These are phyloP conservation scores for Glycine soja DNA, from an alignment of 306 rosid species.

Conservation along the genomic window DNA sequence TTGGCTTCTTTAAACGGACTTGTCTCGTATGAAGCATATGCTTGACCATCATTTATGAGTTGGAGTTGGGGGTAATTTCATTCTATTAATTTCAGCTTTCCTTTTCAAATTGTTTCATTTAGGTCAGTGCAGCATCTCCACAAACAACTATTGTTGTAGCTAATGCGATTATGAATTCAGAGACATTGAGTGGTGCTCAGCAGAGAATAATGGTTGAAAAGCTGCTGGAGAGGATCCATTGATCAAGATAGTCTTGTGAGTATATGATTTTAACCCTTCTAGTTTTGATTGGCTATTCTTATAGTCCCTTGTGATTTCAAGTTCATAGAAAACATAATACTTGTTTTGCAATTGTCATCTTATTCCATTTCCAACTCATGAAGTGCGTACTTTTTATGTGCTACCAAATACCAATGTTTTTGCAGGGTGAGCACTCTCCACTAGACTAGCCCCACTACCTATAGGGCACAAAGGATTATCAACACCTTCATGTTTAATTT, in stretches of 20 bases:
- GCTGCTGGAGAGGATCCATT: slow-evolving; percentile 66
- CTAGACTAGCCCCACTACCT: slow-evolving; percentile 3
- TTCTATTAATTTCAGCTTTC: slow-evolving; percentile 30
- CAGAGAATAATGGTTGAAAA: slow-evolving; percentile 94
- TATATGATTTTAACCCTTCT: too few relatives aligned
- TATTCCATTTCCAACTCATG: slow-evolving; percentile 36
- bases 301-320: slow-evolving; percentile 21
- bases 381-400: slow-evolving; percentile 46
- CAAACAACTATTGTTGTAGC: slow-evolving; percentile 64
- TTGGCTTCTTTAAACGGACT: not conserved
- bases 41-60: not conserved
- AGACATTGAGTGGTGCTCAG: slow-evolving; percentile 74
- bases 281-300: slow-evolving; percentile 36
- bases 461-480: slow-evolving; percentile 16
- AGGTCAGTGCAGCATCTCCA: slow-evolving; percentile 84
- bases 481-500: not conserved
- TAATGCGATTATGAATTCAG: slow-evolving; percentile 80
- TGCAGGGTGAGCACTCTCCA: slow-evolving; percentile 13
- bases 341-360: not conserved
- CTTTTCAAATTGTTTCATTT: slow-evolving; percentile 23
- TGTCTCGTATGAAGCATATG: slow-evolving; percentile 36
- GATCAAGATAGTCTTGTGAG: slow-evolving; percentile 39
- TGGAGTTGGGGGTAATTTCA: not conserved
- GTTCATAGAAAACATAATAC: slow-evolving; percentile 11
- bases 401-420: slow-evolving; percentile 12